Evolutionary conservation across 2,329 filamentous ascomycete species (phyloP), one percentile per base, ranked within the genome.

Genomic region (Cladophialophora exuberans): DNA sequence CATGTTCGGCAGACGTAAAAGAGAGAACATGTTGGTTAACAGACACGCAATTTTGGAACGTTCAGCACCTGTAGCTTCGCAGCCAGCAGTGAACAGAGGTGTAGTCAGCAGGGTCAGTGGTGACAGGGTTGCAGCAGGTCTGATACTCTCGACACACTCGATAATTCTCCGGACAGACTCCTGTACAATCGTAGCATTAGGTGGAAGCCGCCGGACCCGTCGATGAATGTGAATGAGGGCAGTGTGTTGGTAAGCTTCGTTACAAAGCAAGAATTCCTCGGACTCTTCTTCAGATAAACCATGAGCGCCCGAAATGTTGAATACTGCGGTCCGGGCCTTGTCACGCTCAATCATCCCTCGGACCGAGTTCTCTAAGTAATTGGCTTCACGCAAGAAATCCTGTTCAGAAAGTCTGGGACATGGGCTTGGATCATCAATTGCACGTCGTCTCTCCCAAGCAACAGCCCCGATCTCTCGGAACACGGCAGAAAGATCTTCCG

Each of bases 81-180:
- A 59, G 2, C 73, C 73, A 6, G 72, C 73, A 39, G 73, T 74
- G 52, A 76, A 76, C 4, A 76, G 57, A 5, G 73, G 73, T 5
- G 73, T 76, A 17, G 73, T 75, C 13, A 75, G 63, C 61, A 76
- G 69, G 6, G 72, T 71, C 67, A 71, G 72, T 6, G 73, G 73
- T 43, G 72, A 73, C 3, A 74, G 63, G 5, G 71, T 71, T 13
- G 68, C 64, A 1, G 70, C 68, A 4, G 73, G 73, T 3, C 67
- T 66, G 47, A 76, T 74, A 35, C 68, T 64, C 4, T 65, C 65
- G 13, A 70, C 70, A 47, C 68, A 72, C 38, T 72, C 72, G 6
- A 76, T 61, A 42, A 76, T 74, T 38, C 66, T 68, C 54, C 67
- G 15, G 28, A 59, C 56, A 33, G 45, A 55, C 5, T 30, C 25